phyloP scores from a whole-genome alignment of 2,329 filamentous ascomycete genomes.

The Phyllosticta ampelicida region DNA sequence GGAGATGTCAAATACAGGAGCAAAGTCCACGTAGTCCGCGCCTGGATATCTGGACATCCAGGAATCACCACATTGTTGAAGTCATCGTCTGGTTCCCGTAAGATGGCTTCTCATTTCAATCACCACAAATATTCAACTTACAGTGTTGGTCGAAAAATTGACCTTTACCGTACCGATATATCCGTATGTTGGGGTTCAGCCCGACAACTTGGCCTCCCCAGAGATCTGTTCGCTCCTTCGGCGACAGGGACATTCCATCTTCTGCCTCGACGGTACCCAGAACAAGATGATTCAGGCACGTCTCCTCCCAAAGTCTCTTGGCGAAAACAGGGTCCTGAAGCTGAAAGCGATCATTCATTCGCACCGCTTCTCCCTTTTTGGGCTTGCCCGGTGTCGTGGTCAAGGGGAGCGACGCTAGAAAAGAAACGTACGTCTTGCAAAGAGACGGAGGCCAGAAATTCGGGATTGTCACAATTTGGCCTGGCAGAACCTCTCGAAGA shows the following conservation, averaged over 20 bases:
- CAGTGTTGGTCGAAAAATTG: conserved; percentile 93
- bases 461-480: conserved; percentile 62
- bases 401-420: conserved; percentile 59
- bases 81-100: conserved; percentile 61
- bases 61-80: conserved; percentile 58
- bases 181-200: conserved; percentile 75
- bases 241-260: conserved; percentile 16
- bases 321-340: conserved; percentile 68
- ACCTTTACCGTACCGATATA: conserved; percentile 76
- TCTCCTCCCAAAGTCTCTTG: conserved; percentile 62
- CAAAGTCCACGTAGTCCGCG: conserved; percentile 81
- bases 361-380: conserved; percentile 67
- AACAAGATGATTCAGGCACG: conserved; percentile 56
- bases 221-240: conserved; percentile 25
- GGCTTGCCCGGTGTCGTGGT: conserved; percentile 68
- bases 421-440: conserved; percentile 65
- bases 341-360: conserved; percentile 86
- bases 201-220: conserved; percentile 82
- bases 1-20: conserved; percentile 75
- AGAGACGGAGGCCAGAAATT: conserved; percentile 66
- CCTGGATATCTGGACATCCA: conserved; percentile 30
- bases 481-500: conserved; percentile 45
- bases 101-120: neutral
- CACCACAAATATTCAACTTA: conserved; percentile 38
- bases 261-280: conserved; percentile 23